Base-by-base conservation (phyloP, 208 protist species). In the Leishmania braziliensis region DNA sequence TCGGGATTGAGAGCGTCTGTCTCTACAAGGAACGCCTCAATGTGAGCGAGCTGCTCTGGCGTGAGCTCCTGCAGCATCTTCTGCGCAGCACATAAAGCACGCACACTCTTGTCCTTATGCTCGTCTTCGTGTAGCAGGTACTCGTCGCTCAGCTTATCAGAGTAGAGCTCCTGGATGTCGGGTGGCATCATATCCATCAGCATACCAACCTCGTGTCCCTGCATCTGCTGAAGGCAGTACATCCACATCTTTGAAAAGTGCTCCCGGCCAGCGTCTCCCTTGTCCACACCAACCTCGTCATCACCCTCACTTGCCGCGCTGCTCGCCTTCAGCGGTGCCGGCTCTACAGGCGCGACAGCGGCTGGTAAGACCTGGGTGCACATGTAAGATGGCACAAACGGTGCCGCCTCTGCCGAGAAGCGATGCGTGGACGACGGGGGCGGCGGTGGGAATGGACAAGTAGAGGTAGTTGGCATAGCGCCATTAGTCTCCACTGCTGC, bases 311-410 rank as follows among this genome's bases (percentile, higher is more conserved):
- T 29, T n/a, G 54, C 46, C 16, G 48, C 73, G 26, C 14, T 76
- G 26, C 48, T 62, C 16, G 53, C 62, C 10, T 58, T 23, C 10
- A 39, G 36, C 29, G 75, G 51, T 54, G 78, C 75, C 1, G 79
- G 51, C 6, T n/a, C 72, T 63, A 60, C 68, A 5, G 69, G 48
- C 50, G 77, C 60, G 12, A 70, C 62, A 62, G 46, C 29, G 4
- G 86, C n/a, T 14, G 46, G 68, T 26, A 53, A 39, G 26, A 58
- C 29, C 12, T 75, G 54, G 6, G 54, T 56, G 14, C 78, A 78
- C 83, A 93, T 84, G 75, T 91, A 95, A 1, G 88, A 90, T 10
- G 92, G 92, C 23, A 88, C 82, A 78, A 95, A 95, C 8, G 92
- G 92, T 18, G 63, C 62, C 18, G 90, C 92, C 65, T 91, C 84